phyloP scores from a whole-genome alignment of 768 basidiomycete genomes.

The Fomitopsis pulvina region DNA sequence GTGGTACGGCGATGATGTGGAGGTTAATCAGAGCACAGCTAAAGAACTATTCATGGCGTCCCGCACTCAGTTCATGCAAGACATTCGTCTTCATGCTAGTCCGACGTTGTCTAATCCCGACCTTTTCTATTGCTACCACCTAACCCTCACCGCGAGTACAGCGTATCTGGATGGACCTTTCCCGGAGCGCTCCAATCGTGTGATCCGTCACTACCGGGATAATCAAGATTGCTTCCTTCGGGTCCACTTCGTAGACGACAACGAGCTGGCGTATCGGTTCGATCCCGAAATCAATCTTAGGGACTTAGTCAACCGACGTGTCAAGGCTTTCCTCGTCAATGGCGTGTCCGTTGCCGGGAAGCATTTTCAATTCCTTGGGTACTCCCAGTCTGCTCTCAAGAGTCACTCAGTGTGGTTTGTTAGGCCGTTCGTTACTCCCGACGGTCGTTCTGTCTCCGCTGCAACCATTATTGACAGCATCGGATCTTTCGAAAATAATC shows the following conservation, averaged over 20 bases:
- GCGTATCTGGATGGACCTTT: slow-evolving; percentile 47
- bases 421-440: slow-evolving; percentile 36
- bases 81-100: neutral
- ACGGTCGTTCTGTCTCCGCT: slow-evolving; percentile 35
- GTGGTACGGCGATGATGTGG: slow-evolving; percentile 15
- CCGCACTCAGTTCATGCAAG: slow-evolving; percentile 7
- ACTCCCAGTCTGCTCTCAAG: slow-evolving; percentile 68
- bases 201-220: slow-evolving; percentile 45
- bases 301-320: slow-evolving; percentile 40
- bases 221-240: slow-evolving; percentile 53
- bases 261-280: slow-evolving; percentile 42
- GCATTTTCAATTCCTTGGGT: slow-evolving; percentile 57
- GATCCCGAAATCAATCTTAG: slow-evolving; percentile 50
- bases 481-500: slow-evolving; percentile 44
- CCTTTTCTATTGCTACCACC: slow-evolving; percentile 39
- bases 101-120: slow-evolving; percentile 14
- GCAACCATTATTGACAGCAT: slow-evolving; percentile 45
- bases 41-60: slow-evolving; percentile 21
- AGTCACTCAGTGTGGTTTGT: slow-evolving; percentile 57
- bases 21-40: slow-evolving; percentile 3
- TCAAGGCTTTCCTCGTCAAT: slow-evolving; percentile 36
- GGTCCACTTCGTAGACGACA: slow-evolving; percentile 59
- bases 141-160: slow-evolving; percentile 47
- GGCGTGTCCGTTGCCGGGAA: slow-evolving; percentile 52
- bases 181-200: slow-evolving; percentile 53